A percentile compares a stretch with the other conserved stretches of the same genome.
phyloP scores from a whole-genome alignment of 441 rosid species.

The Capsella rubella region DNA sequence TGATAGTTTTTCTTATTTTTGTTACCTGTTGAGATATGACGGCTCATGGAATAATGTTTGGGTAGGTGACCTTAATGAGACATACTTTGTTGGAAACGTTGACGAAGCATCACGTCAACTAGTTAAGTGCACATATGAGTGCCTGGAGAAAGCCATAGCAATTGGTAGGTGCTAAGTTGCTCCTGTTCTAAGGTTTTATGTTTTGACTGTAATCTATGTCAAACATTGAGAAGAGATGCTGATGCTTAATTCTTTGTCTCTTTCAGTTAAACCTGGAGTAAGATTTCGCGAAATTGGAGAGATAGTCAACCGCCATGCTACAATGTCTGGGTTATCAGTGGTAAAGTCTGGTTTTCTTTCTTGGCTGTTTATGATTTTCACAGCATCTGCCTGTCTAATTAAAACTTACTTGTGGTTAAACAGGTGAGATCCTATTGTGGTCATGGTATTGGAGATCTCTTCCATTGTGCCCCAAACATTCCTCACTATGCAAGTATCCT shows the following conservation, averaged over 20 bases:
- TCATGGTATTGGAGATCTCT: constrained; percentile 97
- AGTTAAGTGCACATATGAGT: constrained; percentile 87
- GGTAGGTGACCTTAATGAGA: constrained; percentile 94
- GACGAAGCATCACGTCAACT: constrained; percentile 86
- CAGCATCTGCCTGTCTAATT: neutral
- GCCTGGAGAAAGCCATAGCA: constrained; percentile 91
- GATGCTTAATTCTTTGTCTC: constrained; percentile 11
- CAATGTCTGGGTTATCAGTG: constrained; percentile 95
- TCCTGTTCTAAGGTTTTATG: constrained; percentile 1
- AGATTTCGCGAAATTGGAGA: constrained; percentile 95
- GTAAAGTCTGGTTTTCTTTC: constrained; percentile 51
- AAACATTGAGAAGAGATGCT: constrained; percentile 6
- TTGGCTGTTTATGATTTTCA: constrained; percentile 6
- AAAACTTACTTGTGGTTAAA: constrained; percentile 30
- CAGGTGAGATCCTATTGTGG: constrained; percentile 96
- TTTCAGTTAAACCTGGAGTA: constrained; percentile 89
- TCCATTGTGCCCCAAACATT: constrained; percentile 97
- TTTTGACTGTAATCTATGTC: neutral
- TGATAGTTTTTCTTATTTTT: neutral
- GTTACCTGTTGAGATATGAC: constrained; percentile 2
- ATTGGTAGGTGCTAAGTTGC: constrained; percentile 57
- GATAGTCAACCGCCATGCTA: constrained; percentile 86
- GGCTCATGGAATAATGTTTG: constrained; percentile 29
- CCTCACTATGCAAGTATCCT: constrained; percentile 96
- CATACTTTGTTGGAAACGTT: constrained; percentile 92